Base-by-base conservation (phyloP, 1,284 basidiomycete genomes). In the Agaricales sp. region DNA sequence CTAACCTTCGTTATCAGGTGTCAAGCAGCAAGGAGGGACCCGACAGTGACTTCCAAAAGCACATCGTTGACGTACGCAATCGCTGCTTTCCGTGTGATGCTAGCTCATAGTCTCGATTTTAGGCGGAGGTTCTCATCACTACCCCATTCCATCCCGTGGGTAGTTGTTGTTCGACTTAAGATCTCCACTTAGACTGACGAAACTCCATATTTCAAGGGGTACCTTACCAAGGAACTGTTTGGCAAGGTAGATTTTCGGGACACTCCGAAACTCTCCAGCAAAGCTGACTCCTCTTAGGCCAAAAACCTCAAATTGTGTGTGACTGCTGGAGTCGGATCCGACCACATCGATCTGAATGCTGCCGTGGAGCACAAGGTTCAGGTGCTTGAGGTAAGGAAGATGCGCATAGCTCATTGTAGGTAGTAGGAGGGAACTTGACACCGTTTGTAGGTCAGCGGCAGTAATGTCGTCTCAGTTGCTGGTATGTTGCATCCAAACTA, bases 311-410 rank as follows among this genome's bases (percentile, higher is more conserved):
- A 93, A 71, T 68, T 95, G 54, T 92, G 87, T 61, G 78, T 96
- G 59, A 97, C 93, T 8, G 93, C 93, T 48, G 93, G 93, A 68
- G 92, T 97, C 45, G 92, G 92, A 12, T 93, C 90, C 24, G 93
- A 95, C 70, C 90, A 92, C 68, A 82, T 96, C 59, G 92, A 96
- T 65, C 77, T 96, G 50, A 84, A 94, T 61, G 87, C 87, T 20
- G 89, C 90, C 46, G 91, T 92, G 61, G 78, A 90, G 64, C 74
- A 77, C 58, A 77, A 78, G 55, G 82, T 96, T 59, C 84, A 92
- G 59, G 93, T 93, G 37, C 71, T 86, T 53, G 87, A 91, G 62
- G 78, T 77, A 48, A 51, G 59, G 14, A 30, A 30, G 39, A 11
- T n/a, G n/a, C n/a, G n/a, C n/a, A n/a, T n/a, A n/a, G n/a, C n/a